Base-by-base conservation (phyloP, 805 yeast genomes). In the Nakazawaea anatomiae region DNA sequence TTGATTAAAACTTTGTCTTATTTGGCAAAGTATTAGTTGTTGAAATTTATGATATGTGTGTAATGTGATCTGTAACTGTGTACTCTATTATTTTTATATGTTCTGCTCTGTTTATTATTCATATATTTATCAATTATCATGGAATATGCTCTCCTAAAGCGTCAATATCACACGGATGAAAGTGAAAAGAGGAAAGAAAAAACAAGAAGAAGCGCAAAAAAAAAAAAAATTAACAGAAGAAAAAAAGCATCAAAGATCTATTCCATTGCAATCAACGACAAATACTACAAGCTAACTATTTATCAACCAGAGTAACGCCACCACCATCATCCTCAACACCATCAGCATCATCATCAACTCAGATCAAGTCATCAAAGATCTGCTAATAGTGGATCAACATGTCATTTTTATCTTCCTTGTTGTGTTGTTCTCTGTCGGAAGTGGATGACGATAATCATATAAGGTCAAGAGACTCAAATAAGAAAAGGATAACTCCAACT, bases 391-490 rank as follows among this genome's bases (percentile, higher is more conserved):
- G 18, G 40, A n/a, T 38, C 40, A 38, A 12, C 40, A 68, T 68
- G 72, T 62, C 71, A 42, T 64, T 68, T 57, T 53, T 67, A 51
- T 61, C 70, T 12, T 57, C 64, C 6, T 44, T 68, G 34, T 57
- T 68, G 52, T 68, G 72, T 53, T 68, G 72, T 55, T 67, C 65
- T 58, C 68, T 60, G 51, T 55, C 57, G 39, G 63, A 59, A 42
- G 50, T 42, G 28, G 64, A 62, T 45, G 58, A 62, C 50, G 63
- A 59, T 52, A 64, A 65, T 27, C 52, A 44, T 10, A 28, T 40
- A 27, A 31, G 35, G 45, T 28, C 46, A 11, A 18, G 45, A 47
- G 39, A 42, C 32, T 43, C 60, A 32, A 30, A 52, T 58, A 32
- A 54, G 57, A 9, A 56, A 55, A 42, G 55, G 44, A 46, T 66